A percentile compares a stretch with the other conserved stretches of the same genome.
Evolutionary conservation across 2,329 filamentous ascomycete genomes (phyloP).

Genomic region (Neoarthrinium moseri): DNA sequence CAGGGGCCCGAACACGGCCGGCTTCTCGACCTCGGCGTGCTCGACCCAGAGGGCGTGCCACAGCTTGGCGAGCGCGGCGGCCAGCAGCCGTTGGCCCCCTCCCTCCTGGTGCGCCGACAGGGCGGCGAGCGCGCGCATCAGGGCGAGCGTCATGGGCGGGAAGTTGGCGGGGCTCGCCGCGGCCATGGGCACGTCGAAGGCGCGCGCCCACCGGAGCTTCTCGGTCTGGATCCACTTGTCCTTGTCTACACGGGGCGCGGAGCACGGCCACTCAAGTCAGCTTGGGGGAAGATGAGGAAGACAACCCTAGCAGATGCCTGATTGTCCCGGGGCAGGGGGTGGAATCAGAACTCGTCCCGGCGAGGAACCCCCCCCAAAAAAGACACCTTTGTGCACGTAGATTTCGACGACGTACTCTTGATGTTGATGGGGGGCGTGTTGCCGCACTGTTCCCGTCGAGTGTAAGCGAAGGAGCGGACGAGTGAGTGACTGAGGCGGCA

Average conservation of each 20-base stretch:
- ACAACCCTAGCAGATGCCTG: too few species aligned
- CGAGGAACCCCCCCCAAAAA: neutral
- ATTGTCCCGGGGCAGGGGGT: too few species aligned
- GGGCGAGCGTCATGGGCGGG: slow-evolving; percentile 31
- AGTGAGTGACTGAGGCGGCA: too few species aligned
- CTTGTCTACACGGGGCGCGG: slow-evolving; percentile 31
- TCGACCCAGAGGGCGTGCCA: slow-evolving; percentile 31
- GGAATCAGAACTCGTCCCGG: neutral
- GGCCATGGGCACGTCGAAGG: slow-evolving; percentile 33
- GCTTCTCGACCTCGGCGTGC: slow-evolving; percentile 23
- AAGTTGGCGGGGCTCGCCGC: slow-evolving; percentile 29
- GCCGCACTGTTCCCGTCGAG: slow-evolving; percentile 24
- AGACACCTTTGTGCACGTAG: neutral
- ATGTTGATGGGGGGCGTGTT: slow-evolving; percentile 35
- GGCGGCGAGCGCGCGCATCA: slow-evolving; percentile 33
- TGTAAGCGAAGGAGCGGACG: too few species aligned
- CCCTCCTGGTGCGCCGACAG: slow-evolving; percentile 17
- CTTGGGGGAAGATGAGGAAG: neutral
- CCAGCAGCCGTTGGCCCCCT: slow-evolving; percentile 19
- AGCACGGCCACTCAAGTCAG: too few species aligned
- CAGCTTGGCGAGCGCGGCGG: slow-evolving; percentile 29
- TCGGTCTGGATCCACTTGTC: slow-evolving; percentile 33
- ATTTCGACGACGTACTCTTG: slow-evolving; percentile 32
- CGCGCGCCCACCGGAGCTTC: slow-evolving; percentile 32
- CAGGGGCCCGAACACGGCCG: slow-evolving; percentile 24